Base-by-base conservation (phyloP, 768 basidiomycete species). In the Tulasnella calospora region DNA sequence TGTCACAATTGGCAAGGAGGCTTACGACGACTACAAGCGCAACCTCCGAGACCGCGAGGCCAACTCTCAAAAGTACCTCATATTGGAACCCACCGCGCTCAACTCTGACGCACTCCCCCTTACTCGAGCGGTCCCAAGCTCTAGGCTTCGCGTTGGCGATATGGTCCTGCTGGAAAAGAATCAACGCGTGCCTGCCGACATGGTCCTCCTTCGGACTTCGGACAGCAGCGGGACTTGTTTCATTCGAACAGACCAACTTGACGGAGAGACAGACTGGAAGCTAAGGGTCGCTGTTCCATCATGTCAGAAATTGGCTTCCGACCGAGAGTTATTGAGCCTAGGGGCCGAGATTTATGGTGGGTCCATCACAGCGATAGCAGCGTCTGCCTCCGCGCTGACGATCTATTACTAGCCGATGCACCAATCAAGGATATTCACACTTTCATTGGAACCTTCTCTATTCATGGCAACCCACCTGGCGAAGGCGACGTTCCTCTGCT, bases 181-280 rank as follows among this genome's bases (percentile, higher is more conserved):
- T 82, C 94, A 98, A 82, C 89, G 98, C 36, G 95, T 99, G 0
- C 98, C 98, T 0, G 94, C 98, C 5, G 98, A 99, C 83, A 88
- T 98, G 82, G 89, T 98, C 13, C 87, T 99, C 13, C 87, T 99
- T 13, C 89, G 91, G 61, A 99, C 98, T 0, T 92, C 91, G 4
- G 97, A 99, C 82, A 85, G 90, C 3, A 92, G 92, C 35, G 98
- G 98, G 2, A 96, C 96, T 1, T 98, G 97, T 83, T 99, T 99
- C 84, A 94, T 99, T 80, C 89, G 98, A 13, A 99, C 97, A 1
- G 98, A 99, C 84, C 98, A 99, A 83, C 88, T 99, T 38, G 98
- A 99, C 80, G 98, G 98, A 61, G 98, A 99, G 85, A 99, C 98
- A 4, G 98, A 99, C 82, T 99, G 98, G 98, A 99, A 99, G 84